Evolutionary conservation across 768 basidiomycete genomes (phyloP).

Genomic region (Mrakia hoshinonis): DNA sequence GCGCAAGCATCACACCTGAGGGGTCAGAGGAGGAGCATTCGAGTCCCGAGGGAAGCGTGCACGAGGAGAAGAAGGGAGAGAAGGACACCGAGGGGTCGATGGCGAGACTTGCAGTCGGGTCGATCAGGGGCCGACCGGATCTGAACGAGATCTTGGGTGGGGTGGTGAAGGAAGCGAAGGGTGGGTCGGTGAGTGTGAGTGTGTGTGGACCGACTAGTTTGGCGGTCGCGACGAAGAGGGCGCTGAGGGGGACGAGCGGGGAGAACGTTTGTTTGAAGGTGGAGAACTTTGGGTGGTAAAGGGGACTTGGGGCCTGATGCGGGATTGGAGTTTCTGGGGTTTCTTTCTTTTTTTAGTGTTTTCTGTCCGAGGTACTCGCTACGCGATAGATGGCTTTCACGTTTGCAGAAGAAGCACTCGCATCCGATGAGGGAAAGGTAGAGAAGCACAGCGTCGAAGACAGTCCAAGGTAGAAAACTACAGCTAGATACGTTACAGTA

Average conservation of each 20-base stretch:
- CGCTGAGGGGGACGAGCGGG: background rate
- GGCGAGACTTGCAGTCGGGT: background rate
- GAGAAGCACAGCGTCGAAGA: no score
- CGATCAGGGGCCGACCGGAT: background rate
- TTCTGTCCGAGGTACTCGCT: no score
- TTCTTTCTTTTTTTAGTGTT: no score
- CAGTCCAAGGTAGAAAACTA: no score
- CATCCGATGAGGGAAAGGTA: no score
- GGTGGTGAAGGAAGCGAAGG: background rate
- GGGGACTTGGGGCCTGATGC: no score
- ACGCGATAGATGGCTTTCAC: no score
- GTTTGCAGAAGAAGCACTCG: no score
- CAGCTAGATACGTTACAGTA: no score
- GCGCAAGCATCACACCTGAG: background rate
- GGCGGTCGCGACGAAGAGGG: background rate
- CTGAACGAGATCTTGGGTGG: background rate
- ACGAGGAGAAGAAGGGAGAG: background rate
- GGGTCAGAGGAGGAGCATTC: background rate
- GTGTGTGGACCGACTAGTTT: conserved; percentile 20
- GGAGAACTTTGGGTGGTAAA: conserved; percentile 22
- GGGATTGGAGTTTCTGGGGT: no score
- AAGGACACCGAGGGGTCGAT: background rate
- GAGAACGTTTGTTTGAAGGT: conserved; percentile 8
- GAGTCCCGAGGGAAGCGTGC: background rate
- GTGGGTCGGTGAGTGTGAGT: background rate